Evolutionary conservation across 345 rosid species (phyloP), one percentile per base, ranked within the genome.

Genomic region (Cardiospermum halicacabum): DNA sequence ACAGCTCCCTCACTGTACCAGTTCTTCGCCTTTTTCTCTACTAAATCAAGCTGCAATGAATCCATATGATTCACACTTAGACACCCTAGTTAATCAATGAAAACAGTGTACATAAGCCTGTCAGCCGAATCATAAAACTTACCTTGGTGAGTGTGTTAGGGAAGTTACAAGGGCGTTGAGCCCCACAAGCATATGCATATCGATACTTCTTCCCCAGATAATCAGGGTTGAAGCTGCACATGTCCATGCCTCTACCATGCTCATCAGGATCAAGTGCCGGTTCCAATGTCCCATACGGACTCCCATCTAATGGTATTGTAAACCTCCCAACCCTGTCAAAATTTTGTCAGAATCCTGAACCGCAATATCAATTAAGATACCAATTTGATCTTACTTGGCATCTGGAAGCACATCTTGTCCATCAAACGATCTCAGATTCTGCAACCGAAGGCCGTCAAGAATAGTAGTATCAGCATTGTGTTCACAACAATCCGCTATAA

Each of bases 141-240:
- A 93, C 97, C 95, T 94, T 94, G 28, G 99, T 82, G 72, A 94
- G 84, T 67, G 95, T 87, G 77, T 94, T 94, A 67, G 97, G 99
- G 79, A 94, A 94, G 58, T 94, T 84, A 56, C 99, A 90, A 39
- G 99, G 99, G 13, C 99, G 89, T 37, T 79, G 65, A 47, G 99
- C 99, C 32, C 97, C 97, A 62, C 98, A 93, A 4, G 97, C 98
- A 69, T 93, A 90, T 65, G 88, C 85, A 55, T 85, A 93, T 73
- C 98, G 80, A 19, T 93, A 87, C 36, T 84, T 82, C 66, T 68
- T 79, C 43, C 97, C 98, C 70, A 88, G 66, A 69, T 75, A 66
- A 24, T 74, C 72, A 36, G 92, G 98, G 79, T 93, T 93, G 42
- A 90, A 82, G 80, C 88, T 86, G 75, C 98, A 93, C 98, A 93